Base-by-base conservation (phyloP, 2,329 filamentous ascomycete genomes). In the Pseudocercospora vitis region DNA sequence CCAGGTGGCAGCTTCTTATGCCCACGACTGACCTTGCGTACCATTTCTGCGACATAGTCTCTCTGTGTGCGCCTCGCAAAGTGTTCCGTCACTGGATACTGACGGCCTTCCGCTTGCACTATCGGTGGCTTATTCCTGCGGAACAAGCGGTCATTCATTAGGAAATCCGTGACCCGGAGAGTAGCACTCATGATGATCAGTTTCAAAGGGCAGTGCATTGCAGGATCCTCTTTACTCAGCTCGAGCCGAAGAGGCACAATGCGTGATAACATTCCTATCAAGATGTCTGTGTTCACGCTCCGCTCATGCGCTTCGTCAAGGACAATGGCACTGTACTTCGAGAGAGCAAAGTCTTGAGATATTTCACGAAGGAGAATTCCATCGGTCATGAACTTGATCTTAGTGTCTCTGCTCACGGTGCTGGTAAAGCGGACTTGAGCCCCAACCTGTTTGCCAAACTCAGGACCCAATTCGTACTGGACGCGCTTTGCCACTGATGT, bases 321-420 rank as follows among this genome's bases (percentile, higher is more conserved):
- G 45, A 99, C 83, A 48, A 99, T 88, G 11, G 88, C 88, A 0
- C 92, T 96, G 71, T 99, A 99, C 64, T 95, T 95, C 46, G 81
- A 83, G 39, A 99, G 74, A 0, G 89, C 81, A 66, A 97, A 90
- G 68, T 99, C 94, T 60, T 94, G 86, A 0, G 89, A 86, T 50
- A 96, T 87, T 71, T 99, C 94, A 52, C 94, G 86, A 7, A 99
- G 80, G 55, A 99, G 77, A 23, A 99, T 91, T 80, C 94, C 94
- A 71, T 99, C 94, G 0, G 94, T 99, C 91, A 99, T 96, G 74
- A 97, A 99, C 70, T 99, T 99, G 70, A 99, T 83, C 4, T 89
- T 88, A 0, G 94, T 99, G 48, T 90, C 86, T 23, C 84, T 78
- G 45, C 85, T 83, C 1, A 88, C 85, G 0, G 86, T 92, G 46